Evolutionary conservation across 1,284 basidiomycete species (phyloP).

Genomic region (Ceraceosorus bombacis): DNA sequence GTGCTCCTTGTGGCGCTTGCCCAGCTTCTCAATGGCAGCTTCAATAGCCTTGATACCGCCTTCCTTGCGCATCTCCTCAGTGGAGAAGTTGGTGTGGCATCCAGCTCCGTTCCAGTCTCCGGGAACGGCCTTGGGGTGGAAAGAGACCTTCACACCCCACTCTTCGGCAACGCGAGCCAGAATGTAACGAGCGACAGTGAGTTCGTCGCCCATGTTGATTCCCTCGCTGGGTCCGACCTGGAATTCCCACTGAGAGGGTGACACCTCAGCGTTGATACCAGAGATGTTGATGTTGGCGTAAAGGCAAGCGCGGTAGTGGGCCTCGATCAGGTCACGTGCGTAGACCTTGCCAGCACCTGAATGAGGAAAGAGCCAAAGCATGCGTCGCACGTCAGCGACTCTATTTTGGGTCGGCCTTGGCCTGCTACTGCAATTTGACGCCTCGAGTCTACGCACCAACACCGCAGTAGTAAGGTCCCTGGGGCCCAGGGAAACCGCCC

Average conservation of each 20-base stretch:
- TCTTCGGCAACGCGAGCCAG: conserved; percentile 65
- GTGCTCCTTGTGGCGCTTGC: conserved; percentile 51
- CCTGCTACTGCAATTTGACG: not conserved
- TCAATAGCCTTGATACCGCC: conserved; percentile 85
- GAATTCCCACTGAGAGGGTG: conserved; percentile 99
- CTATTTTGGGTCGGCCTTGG: not conserved
- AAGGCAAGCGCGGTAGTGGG: conserved; percentile 91
- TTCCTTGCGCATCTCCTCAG: conserved; percentile 35
- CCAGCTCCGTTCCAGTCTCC: conserved; percentile 99
- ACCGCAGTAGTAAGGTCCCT: conserved; percentile 99
- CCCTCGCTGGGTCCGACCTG: conserved; percentile 97
- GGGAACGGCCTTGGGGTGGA: conserved; percentile 97
- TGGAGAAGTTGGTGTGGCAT: conserved; percentile 55
- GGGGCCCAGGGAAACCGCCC: conserved; percentile 95
- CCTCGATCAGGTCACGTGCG: conserved; percentile 96
- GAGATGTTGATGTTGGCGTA: conserved; percentile 97
- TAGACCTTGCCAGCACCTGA: conserved; percentile 90
- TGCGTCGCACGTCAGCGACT: too few relatives aligned
- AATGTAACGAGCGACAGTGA: conserved; percentile 46
- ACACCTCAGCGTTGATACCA: conserved; percentile 99
- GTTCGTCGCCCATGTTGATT: conserved; percentile 89
- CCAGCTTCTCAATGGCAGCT: conserved; percentile 66
- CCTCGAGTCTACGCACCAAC: conserved; percentile 59
- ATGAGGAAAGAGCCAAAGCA: not conserved
- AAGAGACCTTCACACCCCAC: conserved; percentile 89